Base-by-base conservation (phyloP, 768 basidiomycete genomes). In the Lactarius pseudohatsudake region DNA sequence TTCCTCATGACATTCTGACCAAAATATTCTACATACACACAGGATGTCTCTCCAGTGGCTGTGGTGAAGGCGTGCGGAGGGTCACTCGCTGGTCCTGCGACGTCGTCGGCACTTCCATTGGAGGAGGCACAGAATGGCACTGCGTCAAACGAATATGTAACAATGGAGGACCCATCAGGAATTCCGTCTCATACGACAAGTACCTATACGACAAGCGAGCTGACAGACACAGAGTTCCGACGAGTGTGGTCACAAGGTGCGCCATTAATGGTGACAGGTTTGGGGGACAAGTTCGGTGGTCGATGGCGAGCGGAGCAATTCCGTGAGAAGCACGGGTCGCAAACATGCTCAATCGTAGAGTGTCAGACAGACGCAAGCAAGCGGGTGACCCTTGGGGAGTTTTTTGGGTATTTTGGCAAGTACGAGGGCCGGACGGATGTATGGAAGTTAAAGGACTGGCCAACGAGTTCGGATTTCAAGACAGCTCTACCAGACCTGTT, bases 401-500 rank as follows among this genome's bases (percentile, higher is more conserved):
- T 97, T 77, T 97, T 98, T 73, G 77, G 78, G 13, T 75, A 77
- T 76, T 97, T 96, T 75, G 92, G 92, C 64, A 79, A 83, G 59
- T 88, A 88, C 62, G 82, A 81, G 68, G 84, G 75, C 7, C 79
- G 86, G 60, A 78, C 72, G 26, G 81, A 84, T 36, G 87, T 84
- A 62, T 81, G 86, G 86, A 94, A 94, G 76, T 76, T 95, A 67
- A 94, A 93, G 85, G 96, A 98, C 77, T 98, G 96, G 95, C 96
- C 96, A 4, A 85, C 92, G 0, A 88, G 89, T 10, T 83, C 85
- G 2, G 94, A 96, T 69, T 96, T 98, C 79, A 88, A 87, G 73
- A 80, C 82, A 2, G 84, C 85, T 1, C 94, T 94, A 74, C 96
- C 95, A 0, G 88, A 89, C 61, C 79, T 97, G 13, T 98, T 86